A percentile compares a stretch with the other conserved stretches of the same genome.
Conservation (phyloP, 768 basidiomycete genomes). For the Podaxis sp. region DNA sequence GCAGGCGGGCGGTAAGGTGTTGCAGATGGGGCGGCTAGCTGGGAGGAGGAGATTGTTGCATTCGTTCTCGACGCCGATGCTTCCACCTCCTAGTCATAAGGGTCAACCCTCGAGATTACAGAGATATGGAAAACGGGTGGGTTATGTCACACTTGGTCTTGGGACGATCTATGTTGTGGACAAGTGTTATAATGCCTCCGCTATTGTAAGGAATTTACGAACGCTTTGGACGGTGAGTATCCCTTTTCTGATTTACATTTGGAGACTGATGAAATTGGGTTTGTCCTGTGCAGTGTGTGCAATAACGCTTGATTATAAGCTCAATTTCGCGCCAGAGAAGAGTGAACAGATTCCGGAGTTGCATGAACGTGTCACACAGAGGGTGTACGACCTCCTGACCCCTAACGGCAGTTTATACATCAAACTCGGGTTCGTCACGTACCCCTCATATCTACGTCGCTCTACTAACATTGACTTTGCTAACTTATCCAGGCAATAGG, state of each 20-base stretch:
- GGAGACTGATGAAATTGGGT: neutral
- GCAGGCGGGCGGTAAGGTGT: neutral
- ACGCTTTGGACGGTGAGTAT: slow-evolving; percentile 50
- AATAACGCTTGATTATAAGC: slow-evolving; percentile 82
- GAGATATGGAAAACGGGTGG: slow-evolving; percentile 24
- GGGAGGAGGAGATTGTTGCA: neutral
- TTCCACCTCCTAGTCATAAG: neutral
- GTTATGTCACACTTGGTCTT: slow-evolving; percentile 37
- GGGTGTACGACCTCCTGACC: slow-evolving; percentile 74
- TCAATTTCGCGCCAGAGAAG: slow-evolving; percentile 78
- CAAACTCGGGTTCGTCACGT: slow-evolving; percentile 58
- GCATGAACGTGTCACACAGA: slow-evolving; percentile 81
- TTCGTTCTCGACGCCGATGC: neutral
- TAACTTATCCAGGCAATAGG: slow-evolving; percentile 68
- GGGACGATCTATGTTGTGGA: slow-evolving; percentile 47
- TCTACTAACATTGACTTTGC: neutral
- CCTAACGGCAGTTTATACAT: slow-evolving; percentile 86
- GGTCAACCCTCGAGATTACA: neutral
- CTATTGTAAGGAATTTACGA: slow-evolving; percentile 51
- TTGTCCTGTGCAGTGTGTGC: slow-evolving; percentile 48
- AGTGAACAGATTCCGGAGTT: slow-evolving; percentile 74
- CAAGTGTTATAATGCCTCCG: slow-evolving; percentile 54
- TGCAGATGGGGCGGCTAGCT: neutral
- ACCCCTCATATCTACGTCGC: neutral
- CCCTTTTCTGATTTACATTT: neutral